Conservation (phyloP, 2,329 filamentous ascomycete genomes). For the Chaetomium olivaceum region DNA sequence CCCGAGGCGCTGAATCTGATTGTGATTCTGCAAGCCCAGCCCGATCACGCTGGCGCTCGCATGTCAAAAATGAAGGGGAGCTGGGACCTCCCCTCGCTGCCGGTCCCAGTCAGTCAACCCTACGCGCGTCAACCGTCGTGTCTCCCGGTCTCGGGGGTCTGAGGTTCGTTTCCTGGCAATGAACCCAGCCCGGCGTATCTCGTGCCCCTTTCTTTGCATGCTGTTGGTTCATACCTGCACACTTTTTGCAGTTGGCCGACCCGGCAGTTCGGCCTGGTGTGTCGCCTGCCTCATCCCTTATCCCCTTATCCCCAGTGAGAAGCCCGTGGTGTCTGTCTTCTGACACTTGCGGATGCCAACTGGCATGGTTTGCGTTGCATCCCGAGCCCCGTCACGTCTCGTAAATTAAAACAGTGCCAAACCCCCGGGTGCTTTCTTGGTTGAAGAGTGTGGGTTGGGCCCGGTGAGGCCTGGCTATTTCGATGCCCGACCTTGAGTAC, state of each 20-base stretch:
- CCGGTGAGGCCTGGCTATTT: conserved; percentile 14
- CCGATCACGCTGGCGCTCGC: conserved; percentile 10
- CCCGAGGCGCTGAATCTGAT: conserved; percentile 8
- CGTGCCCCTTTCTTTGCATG: neutral
- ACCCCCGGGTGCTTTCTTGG: neutral
- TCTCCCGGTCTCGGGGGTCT: neutral
- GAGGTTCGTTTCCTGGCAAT: neutral
- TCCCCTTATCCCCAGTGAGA: neutral
- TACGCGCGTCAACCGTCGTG: neutral
- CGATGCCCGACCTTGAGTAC: conserved; percentile 15
- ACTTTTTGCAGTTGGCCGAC: neutral
- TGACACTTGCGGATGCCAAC: conserved; percentile 6
- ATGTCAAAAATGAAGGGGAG: neutral
- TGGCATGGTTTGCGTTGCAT: conserved; percentile 1
- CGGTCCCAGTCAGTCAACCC: neutral
- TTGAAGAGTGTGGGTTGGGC: conserved; percentile 9
- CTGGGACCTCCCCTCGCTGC: neutral
- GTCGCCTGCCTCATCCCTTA: neutral
- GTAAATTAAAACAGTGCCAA: neutral
- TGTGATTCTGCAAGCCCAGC: neutral
- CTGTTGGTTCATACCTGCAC: neutral
- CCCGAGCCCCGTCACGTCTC: neutral
- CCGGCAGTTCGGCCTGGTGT: neutral
- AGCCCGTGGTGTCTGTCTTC: neutral
- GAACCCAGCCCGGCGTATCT: neutral